Evolutionary conservation across 2,329 filamentous ascomycete genomes (phyloP).

Genomic region (Camptophora hylomeconis): DNA sequence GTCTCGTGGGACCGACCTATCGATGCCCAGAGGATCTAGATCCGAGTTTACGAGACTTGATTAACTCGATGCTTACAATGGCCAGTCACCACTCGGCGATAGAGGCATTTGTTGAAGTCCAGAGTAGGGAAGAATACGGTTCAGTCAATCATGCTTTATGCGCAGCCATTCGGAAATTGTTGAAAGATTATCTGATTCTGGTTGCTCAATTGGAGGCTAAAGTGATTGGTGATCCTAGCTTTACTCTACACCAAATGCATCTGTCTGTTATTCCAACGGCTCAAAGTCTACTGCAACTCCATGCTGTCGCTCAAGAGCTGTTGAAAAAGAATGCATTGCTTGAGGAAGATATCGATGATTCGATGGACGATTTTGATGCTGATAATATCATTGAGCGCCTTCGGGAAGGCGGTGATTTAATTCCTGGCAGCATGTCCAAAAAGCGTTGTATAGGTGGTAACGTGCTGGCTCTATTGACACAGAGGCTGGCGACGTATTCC

Average conservation of each 20-base stretch:
- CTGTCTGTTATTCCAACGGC: slow-evolving; percentile 80
- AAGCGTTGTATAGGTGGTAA: slow-evolving; percentile 95
- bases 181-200: slow-evolving; percentile 89
- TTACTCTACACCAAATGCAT: slow-evolving; percentile 87
- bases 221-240: slow-evolving; percentile 72
- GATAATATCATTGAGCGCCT: slow-evolving; percentile 88
- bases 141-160: slow-evolving; percentile 92
- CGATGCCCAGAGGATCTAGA: slow-evolving; percentile 72
- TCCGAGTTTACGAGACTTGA: slow-evolving; percentile 78
- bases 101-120: slow-evolving; percentile 85
- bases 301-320: slow-evolving; percentile 75
- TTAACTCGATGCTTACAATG: slow-evolving; percentile 80
- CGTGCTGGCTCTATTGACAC: slow-evolving; percentile 77
- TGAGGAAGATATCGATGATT: slow-evolving; percentile 62
- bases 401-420: slow-evolving; percentile 70
- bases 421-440: slow-evolving; percentile 68
- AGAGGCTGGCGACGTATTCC: slow-evolving; percentile 74
- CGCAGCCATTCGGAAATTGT: slow-evolving; percentile 77
- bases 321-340: slow-evolving; percentile 77
- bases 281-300: slow-evolving; percentile 84
- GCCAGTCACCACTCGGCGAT: slow-evolving; percentile 86
- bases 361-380: slow-evolving; percentile 63
- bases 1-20: slow-evolving; percentile 70
- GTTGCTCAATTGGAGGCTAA: slow-evolving; percentile 90
- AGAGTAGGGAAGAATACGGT: slow-evolving; percentile 85